These are phyloP conservation scores for Pseudopyricularia cyperi DNA, from an alignment of 2,329 filamentous ascomycete genomes.

Conservation along the genomic window DNA sequence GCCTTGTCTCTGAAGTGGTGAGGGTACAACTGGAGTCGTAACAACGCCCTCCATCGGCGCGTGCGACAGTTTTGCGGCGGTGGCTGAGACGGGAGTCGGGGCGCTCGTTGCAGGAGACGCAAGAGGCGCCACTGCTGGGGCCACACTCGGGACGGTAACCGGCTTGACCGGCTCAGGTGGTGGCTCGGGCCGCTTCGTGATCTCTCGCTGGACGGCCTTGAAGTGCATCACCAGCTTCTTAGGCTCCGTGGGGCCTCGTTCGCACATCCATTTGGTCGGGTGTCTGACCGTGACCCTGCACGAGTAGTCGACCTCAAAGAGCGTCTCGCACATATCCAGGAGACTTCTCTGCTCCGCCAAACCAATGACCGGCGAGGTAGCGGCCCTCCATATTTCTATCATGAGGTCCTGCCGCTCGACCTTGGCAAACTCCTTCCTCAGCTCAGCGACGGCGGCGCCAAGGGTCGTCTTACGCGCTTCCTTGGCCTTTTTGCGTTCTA, in stretches of 20 bases:
- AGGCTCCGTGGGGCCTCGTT: constrained; percentile 10
- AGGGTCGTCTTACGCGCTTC: constrained; percentile 35
- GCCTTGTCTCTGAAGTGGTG: constrained; percentile 6
- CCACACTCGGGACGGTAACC: not conserved
- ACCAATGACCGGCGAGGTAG: constrained; percentile 32
- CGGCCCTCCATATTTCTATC: constrained; percentile 32
- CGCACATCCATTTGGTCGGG: constrained; percentile 30
- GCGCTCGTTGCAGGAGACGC: not conserved
- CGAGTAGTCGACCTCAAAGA: constrained; percentile 34
- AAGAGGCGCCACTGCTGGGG: not conserved
- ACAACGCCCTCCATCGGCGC: not conserved
- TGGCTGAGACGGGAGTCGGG: not conserved
- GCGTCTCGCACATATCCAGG: constrained; percentile 34
- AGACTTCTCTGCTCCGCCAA: constrained; percentile 34
- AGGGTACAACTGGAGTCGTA: constrained; percentile 1
- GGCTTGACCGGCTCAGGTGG: not conserved
- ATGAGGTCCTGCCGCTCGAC: constrained; percentile 25
- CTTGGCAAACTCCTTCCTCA: constrained; percentile 28
- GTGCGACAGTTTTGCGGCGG: not conserved
- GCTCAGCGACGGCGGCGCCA: constrained; percentile 30
- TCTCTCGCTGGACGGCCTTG: constrained; percentile 7
- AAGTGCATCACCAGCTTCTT: constrained; percentile 6
- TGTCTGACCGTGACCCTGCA: constrained; percentile 31
- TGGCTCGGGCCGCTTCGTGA: constrained; percentile 1
- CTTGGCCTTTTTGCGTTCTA: constrained; percentile 28